Percentiles rank a stretch among this genome's conserved stretches.
Conservation (phyloP, 108 stramenopile species). For the Cyclostephanos invisitatus region DNA sequence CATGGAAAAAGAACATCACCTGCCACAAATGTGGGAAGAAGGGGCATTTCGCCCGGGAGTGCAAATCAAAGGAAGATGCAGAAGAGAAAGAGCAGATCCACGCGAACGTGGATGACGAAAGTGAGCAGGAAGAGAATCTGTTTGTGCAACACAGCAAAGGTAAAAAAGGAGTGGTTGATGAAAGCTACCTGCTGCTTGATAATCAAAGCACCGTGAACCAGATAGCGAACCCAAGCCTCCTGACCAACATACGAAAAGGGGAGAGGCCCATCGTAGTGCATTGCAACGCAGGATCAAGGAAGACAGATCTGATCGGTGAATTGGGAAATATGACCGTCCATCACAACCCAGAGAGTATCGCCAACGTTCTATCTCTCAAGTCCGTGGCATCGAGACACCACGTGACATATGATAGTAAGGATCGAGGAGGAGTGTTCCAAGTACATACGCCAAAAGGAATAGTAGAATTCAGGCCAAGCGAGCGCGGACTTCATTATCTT, state of each 20-base stretch:
- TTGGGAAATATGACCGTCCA: constrained; percentile 29
- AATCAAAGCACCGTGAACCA: not conserved
- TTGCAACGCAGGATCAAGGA: constrained; percentile 25
- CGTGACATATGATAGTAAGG: constrained; percentile 31
- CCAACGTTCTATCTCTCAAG: constrained; percentile 22
- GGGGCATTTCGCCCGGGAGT: too few species aligned
- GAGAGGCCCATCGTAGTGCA: not conserved
- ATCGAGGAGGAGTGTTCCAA: not conserved
- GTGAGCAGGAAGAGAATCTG: too few species aligned
- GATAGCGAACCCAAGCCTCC: not conserved
- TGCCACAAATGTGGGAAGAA: not conserved
- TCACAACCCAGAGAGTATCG: constrained; percentile 40
- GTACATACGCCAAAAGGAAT: not conserved
- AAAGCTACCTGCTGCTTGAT: not conserved
- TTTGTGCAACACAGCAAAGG: too few species aligned
- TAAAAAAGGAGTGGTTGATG: too few species aligned
- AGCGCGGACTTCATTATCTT: not conserved
- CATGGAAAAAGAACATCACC: too few species aligned
- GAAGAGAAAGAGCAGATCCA: not conserved
- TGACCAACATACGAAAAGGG: not conserved
- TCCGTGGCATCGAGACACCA: constrained; percentile 7
- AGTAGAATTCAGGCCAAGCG: not conserved
- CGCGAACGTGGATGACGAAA: not conserved
- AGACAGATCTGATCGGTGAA: constrained; percentile 6
- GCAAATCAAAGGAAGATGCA: too few species aligned